phyloP scores from a whole-genome alignment of 1,139 yeast genomes.

The Wickerhamomyces sp. region DNA sequence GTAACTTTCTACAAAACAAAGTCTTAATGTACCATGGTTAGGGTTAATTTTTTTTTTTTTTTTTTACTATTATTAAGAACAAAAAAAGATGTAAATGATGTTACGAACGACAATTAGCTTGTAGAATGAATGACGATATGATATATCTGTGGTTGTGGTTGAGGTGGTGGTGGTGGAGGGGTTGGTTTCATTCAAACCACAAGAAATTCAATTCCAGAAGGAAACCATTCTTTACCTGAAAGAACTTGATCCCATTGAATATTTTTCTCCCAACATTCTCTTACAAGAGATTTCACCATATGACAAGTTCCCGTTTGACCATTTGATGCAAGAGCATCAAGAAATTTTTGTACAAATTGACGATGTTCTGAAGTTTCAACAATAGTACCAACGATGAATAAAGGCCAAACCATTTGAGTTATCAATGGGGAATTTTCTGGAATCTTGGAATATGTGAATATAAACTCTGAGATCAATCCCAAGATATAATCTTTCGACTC shows the following conservation, averaged over 20 bases:
- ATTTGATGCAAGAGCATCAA: slow-evolving; percentile 38
- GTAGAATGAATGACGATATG: no score
- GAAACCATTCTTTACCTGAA: slow-evolving; percentile 37
- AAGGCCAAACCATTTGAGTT: slow-evolving; percentile 59
- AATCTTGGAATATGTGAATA: slow-evolving; percentile 39
- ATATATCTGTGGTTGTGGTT: no score
- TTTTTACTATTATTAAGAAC: background rate
- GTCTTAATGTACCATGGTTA: slow-evolving; percentile 1
- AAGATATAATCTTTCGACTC: slow-evolving; percentile 12
- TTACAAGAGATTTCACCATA: slow-evolving; percentile 35
- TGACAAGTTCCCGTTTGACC: slow-evolving; percentile 48
- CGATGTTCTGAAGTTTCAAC: slow-evolving; percentile 32
- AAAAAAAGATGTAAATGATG: background rate
- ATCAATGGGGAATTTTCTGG: slow-evolving; percentile 39
- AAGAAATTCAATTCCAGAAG: slow-evolving; percentile 42
- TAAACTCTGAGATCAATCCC: slow-evolving; percentile 34
- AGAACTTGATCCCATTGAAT: slow-evolving; percentile 36
- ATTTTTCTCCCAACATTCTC: slow-evolving; percentile 38
- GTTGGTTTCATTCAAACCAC: slow-evolving; percentile 32
- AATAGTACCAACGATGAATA: slow-evolving; percentile 42
- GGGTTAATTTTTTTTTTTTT: background rate
- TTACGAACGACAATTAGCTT: no score
- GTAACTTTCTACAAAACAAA: background rate
- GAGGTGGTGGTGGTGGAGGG: no score
- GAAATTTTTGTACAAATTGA: slow-evolving; percentile 25